A percentile compares a stretch with the other conserved stretches of the same genome.
Evolutionary conservation across 345 rosid genomes (phyloP).

Genomic region (Orychophragmus violaceus): DNA sequence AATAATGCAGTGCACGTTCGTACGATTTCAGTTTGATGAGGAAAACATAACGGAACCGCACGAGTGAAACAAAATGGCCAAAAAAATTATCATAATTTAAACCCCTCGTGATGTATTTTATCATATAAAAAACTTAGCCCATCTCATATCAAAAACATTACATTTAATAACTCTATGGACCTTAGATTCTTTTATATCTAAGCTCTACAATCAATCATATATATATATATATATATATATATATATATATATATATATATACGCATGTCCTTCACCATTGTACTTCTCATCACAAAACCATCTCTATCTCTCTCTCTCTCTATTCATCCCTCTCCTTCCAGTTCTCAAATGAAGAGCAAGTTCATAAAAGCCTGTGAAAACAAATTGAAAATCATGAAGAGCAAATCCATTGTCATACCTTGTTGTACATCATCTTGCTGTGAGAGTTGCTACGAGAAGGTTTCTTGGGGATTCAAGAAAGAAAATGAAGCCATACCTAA

Average conservation of each 20-base stretch:
- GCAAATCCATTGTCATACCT: constrained; percentile 40
- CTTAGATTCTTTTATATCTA: constrained; percentile 13
- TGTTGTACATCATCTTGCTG: constrained; percentile 37
- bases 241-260: constrained; percentile 38
- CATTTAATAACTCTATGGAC: constrained; percentile 37
- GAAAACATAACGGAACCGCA: constrained; percentile 33
- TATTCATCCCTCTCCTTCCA: background rate
- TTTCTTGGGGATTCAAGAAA: constrained; percentile 38
- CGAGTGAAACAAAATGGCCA: constrained; percentile 25
- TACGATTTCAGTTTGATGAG: constrained; percentile 44
- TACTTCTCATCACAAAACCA: constrained; percentile 20
- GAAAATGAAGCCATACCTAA: constrained; percentile 48
- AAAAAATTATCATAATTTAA: constrained; percentile 18
- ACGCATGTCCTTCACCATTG: constrained; percentile 22
- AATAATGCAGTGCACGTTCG: constrained; percentile 42
- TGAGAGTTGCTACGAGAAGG: constrained; percentile 44
- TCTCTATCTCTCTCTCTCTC: constrained; percentile 11
- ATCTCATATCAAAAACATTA: constrained; percentile 35
- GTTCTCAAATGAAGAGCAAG: constrained; percentile 35
- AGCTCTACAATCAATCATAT: constrained; percentile 9
- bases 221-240: too few relatives aligned
- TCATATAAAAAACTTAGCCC: constrained; percentile 14
- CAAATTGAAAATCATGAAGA: constrained; percentile 49
- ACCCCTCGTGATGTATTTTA: constrained; percentile 17
- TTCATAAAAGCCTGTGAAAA: constrained; percentile 40